phyloP scores from a whole-genome alignment of 306 rosid genomes.

The Quercus ilex region DNA sequence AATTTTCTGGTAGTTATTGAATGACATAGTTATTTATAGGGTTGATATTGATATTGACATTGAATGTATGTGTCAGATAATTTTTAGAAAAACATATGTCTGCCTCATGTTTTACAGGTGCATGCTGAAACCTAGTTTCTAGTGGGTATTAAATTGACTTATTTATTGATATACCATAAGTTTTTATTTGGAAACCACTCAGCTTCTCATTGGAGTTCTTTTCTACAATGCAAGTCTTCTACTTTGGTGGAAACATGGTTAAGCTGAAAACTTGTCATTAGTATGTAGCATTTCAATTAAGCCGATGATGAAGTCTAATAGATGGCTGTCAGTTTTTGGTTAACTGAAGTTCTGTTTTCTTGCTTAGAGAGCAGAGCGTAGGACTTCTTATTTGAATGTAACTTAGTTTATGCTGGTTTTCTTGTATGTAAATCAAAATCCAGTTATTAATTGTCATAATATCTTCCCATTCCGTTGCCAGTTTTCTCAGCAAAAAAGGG shows the following conservation, averaged over 20 bases:
- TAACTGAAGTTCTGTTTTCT: not conserved
- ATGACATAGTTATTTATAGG: constrained; percentile 2
- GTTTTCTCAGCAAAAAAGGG: not conserved
- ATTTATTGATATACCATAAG: not conserved
- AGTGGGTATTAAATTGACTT: not conserved
- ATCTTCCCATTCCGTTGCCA: too few species aligned
- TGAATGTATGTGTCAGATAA: not conserved
- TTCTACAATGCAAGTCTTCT: not conserved
- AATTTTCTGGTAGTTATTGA: constrained; percentile 58
- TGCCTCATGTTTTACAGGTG: not conserved
- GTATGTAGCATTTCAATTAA: not conserved
- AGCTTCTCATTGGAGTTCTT: not conserved
- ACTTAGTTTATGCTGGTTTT: not conserved
- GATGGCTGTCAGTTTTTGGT: not conserved
- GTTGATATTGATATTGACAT: not conserved
- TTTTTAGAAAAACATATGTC: not conserved
- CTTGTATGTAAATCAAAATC: not conserved
- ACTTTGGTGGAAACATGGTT: too few species aligned
- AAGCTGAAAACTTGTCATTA: not conserved
- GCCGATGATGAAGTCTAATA: not conserved
- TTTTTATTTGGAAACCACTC: not conserved
- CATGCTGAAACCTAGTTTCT: not conserved
- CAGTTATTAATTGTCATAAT: not conserved
- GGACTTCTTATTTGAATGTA: not conserved
- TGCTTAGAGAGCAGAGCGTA: not conserved